Percentiles rank a stretch among this genome's conserved stretches.
These are phyloP conservation scores for Ceratocystiopsis brevicomis DNA, from an alignment of 2,329 filamentous ascomycete genomes.

Conservation along the genomic window DNA sequence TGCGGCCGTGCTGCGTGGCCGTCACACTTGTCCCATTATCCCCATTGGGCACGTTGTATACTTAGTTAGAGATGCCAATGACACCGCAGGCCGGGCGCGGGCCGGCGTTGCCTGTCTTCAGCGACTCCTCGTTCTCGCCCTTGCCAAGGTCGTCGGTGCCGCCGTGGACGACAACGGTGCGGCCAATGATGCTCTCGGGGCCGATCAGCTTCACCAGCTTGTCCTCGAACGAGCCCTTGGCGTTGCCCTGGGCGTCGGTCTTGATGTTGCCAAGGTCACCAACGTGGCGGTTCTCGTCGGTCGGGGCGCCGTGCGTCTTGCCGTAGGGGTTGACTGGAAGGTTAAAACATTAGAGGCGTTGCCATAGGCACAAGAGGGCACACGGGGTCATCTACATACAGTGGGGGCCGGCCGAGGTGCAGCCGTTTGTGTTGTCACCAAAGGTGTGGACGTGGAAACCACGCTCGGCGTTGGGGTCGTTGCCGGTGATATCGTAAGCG, in stretches of 20 bases:
- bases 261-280: slow-evolving; percentile 95
- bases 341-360: neutral
- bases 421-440: slow-evolving; percentile 99
- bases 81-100: slow-evolving; percentile 88
- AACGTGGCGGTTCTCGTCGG: slow-evolving; percentile 74
- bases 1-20: neutral
- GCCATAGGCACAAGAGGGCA: neutral
- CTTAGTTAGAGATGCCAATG: slow-evolving; percentile 66
- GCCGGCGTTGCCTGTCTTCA: slow-evolving; percentile 96
- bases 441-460: slow-evolving; percentile 98
- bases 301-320: slow-evolving; percentile 81
- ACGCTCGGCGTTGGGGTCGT: slow-evolving; percentile 90
- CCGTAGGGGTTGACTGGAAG: slow-evolving; percentile 73
- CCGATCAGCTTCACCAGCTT: slow-evolving; percentile 88
- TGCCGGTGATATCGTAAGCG: slow-evolving; percentile 78
- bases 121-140: slow-evolving; percentile 80
- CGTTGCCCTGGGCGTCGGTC: slow-evolving; percentile 83
- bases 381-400: slow-evolving; percentile 38
- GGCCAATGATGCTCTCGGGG: slow-evolving; percentile 83
- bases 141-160: slow-evolving; percentile 95
- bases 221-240: slow-evolving; percentile 64
- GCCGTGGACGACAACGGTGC: slow-evolving; percentile 83
- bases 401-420: slow-evolving; percentile 94
- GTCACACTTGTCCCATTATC: too few relatives aligned
- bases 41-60: too few relatives aligned